Evolutionary conservation across 805 yeast genomes (phyloP), one percentile per base, ranked within the genome.

Genomic region (Candida gorgasii): DNA sequence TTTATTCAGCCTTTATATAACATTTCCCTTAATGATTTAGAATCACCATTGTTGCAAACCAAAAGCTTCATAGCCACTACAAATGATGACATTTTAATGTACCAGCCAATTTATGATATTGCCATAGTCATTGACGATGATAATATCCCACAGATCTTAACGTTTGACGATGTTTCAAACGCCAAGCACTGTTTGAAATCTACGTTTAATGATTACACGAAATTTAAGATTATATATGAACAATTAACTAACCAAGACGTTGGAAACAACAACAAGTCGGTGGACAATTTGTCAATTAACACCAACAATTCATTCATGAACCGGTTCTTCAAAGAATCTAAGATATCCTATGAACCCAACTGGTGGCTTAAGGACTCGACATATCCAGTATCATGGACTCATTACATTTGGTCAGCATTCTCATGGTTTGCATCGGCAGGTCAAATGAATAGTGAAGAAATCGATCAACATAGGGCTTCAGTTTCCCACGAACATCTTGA

Each of bases 391-490:
- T 72, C 84, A 1, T 73, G 86, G 76, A 67, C 70, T 41, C 82
- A 80, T 50, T 66, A 76, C 30, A 65, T 82, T 1, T 82, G 86
- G 86, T 69, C 76, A 41, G 89, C 89, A 0, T 75, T 86, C 45
- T 66, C 85, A 15, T 86, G 93, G 93, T 86, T 92, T 89, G 95
- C 95, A 2, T 76, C 86, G 22, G 92, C 93, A 1, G 95, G 93
- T 7, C 85, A 82, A 45, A 57, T 53, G 5, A 48, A 44, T 32
- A 43, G 46, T 15, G 46, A 55, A 15, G 49, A 39, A 33, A 45
- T 47, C 13, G 34, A 24, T 17, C 26, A 30, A 17, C 22, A 16
- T 17, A n/a, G n/a, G n/a, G n/a, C 30, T 14, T 23, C 7, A 26
- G 12, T n/a, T 14, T 35, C 31, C 13, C 33, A 30, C 14, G 14